These are phyloP conservation scores for Eimeria sp. DNA, from an alignment of 169 alveolate genomes.

Conservation along the genomic window DNA sequence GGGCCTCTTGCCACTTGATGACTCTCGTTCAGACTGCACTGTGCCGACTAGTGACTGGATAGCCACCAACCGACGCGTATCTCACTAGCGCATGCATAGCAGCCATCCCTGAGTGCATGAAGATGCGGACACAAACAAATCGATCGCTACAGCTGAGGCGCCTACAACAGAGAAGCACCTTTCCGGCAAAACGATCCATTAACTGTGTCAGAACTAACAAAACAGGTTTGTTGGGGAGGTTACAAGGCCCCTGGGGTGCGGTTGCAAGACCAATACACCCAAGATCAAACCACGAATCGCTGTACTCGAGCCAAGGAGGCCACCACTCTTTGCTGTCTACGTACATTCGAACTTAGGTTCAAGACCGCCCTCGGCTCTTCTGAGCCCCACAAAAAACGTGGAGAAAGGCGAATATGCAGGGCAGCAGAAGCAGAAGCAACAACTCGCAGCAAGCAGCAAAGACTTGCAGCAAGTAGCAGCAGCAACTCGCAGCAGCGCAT, in stretches of 20 bases:
- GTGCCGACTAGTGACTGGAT: background rate
- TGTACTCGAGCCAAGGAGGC: background rate
- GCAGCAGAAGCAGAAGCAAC: background rate
- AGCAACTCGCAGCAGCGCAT: background rate
- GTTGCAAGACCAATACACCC: background rate
- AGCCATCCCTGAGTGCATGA: background rate
- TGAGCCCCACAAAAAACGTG: background rate
- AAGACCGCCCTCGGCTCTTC: conserved; percentile 9
- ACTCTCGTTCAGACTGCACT: background rate
- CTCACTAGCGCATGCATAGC: background rate
- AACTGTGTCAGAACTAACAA: conserved; percentile 2
- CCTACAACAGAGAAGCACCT: background rate
- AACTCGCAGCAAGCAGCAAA: background rate
- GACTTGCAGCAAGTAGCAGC: background rate
- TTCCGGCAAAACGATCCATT: background rate
- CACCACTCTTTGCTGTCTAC: conserved; percentile 1
- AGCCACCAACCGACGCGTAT: background rate
- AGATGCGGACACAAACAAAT: background rate
- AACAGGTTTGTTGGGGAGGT: background rate
- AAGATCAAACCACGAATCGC: background rate
- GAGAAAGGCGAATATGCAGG: background rate
- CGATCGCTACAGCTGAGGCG: background rate
- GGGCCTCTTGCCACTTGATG: background rate
- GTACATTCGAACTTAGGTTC: background rate
- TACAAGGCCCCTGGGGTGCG: background rate